A percentile compares a stretch with the other conserved stretches of the same genome.
Conservation (phyloP, 2,329 filamentous ascomycete species). For the Aureobasidium sp. region DNA sequence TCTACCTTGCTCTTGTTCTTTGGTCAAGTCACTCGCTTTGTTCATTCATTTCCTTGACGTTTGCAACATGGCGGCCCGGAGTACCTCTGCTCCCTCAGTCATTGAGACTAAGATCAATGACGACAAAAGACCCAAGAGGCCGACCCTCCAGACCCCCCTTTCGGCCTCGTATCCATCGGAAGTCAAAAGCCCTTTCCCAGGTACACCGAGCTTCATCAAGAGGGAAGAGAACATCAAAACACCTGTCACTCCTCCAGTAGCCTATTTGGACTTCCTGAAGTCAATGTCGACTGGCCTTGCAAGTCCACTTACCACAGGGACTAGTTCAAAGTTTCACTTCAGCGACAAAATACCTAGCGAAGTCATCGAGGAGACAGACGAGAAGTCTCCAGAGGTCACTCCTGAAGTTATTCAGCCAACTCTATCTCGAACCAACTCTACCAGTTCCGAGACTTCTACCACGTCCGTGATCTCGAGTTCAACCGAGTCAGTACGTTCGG, state of each 20-base stretch:
- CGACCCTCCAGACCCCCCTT: slow-evolving; percentile 49
- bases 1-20: background rate
- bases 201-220: slow-evolving; percentile 59
- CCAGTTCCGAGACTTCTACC: slow-evolving; percentile 22
- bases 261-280: slow-evolving; percentile 91
- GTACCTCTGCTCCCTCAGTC: slow-evolving; percentile 28
- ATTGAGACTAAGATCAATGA: slow-evolving; percentile 29
- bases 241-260: slow-evolving; percentile 81
- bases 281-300: slow-evolving; percentile 64
- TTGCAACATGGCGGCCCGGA: slow-evolving; percentile 15
- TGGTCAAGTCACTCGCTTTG: slow-evolving; percentile 10
- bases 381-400: slow-evolving; percentile 24
- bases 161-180: slow-evolving; percentile 52
- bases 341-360: slow-evolving; percentile 33
- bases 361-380: slow-evolving; percentile 25
- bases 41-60: background rate
- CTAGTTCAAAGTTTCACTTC: slow-evolving; percentile 46
- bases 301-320: slow-evolving; percentile 57
- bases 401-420: slow-evolving; percentile 28
- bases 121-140: slow-evolving; percentile 32
- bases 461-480: slow-evolving; percentile 16
- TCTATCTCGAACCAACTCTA: slow-evolving; percentile 31
- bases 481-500: slow-evolving; percentile 8
- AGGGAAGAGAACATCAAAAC: slow-evolving; percentile 63
- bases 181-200: slow-evolving; percentile 59